These are phyloP conservation scores for Boletus barrowsii DNA, from an alignment of 768 basidiomycete genomes.

Conservation along the genomic window DNA sequence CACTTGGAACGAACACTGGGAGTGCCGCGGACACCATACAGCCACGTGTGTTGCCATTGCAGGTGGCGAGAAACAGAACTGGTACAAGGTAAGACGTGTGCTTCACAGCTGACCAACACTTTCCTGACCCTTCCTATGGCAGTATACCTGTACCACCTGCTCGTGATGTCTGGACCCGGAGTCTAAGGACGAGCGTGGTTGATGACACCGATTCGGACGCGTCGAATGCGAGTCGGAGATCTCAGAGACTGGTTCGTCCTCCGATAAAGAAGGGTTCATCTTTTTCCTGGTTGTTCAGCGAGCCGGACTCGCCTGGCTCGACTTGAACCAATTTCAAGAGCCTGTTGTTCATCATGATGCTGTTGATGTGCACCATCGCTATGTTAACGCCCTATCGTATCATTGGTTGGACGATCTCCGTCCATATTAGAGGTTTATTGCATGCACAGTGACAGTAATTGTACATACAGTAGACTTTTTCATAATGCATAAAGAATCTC, in stretches of 20 bases:
- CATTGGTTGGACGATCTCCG: not conserved
- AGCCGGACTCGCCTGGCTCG: slow-evolving; percentile 6
- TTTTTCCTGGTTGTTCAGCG: slow-evolving; percentile 14
- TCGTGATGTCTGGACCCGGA: slow-evolving; percentile 11
- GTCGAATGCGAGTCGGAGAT: slow-evolving; percentile 11
- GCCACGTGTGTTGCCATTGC: slow-evolving; percentile 13
- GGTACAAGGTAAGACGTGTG: slow-evolving; percentile 12
- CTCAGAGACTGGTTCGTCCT: slow-evolving; percentile 7
- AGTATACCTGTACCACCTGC: not conserved
- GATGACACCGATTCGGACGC: slow-evolving; percentile 21
- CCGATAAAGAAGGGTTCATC: not conserved
- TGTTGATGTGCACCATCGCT: not conserved
- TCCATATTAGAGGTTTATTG: not conserved
- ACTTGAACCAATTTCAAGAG: not conserved
- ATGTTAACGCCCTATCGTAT: not conserved
- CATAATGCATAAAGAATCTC: too few relatives aligned
- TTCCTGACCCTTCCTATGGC: not conserved
- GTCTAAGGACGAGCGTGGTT: not conserved
- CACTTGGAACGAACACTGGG: not conserved
- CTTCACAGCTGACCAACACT: not conserved
- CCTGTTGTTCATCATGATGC: too few relatives aligned
- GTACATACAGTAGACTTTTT: not conserved
- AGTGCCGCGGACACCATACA: not conserved
- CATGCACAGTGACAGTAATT: not conserved
- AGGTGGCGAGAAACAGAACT: slow-evolving; percentile 14